Base-by-base conservation (phyloP, 805 yeast species). In the Debaryomyces tyrocola region DNA sequence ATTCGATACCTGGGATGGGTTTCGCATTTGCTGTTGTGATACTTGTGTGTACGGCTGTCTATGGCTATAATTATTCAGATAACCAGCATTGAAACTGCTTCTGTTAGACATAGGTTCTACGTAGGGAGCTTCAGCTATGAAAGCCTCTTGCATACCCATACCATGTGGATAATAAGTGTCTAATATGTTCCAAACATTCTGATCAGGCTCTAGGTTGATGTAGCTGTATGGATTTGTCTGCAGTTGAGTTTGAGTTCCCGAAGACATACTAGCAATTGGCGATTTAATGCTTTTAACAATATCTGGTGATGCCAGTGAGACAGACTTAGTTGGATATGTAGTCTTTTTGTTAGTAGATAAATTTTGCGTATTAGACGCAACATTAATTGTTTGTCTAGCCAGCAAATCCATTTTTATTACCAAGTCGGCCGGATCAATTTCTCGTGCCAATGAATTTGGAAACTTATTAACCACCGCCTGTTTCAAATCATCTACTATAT, bases 401-500 rank as follows among this genome's bases (percentile, higher is more conserved):
- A 41, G 53, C 36, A 54, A 45, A 40, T 59, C 67, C 55, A 67
- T 53, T 34, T 57, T 78, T 49, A 82, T 60, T 14, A 71, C 45
- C 52, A 85, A 47, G 59, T 87, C 89, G 9, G 96, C 82, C 7
- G 95, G 83, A 67, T 90, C 90, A 58, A 75, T 78, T 39, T 70
- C 60, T 49, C 78, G 62, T 3, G 83, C 87, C 46, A 85, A 59
- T 2, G 88, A 77, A 48, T 85, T 82, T 45, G 95, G 87, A 62
- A 78, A 86, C 55, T 84, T 87, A 38, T 67, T 68, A 33, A 83
- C 64, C 1, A 91, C 75, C 48, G 81, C 75, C 9, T 75, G 68
- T 58, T 91, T 91, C 55, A 91, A 70, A 63, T 92, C 96, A 63
- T 91, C 98, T 4, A 91, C 77, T 1, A 90, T 75, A 58, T 87